phyloP scores from a whole-genome alignment of 2,329 filamentous ascomycete genomes.

The Colletotrichum sp. region DNA sequence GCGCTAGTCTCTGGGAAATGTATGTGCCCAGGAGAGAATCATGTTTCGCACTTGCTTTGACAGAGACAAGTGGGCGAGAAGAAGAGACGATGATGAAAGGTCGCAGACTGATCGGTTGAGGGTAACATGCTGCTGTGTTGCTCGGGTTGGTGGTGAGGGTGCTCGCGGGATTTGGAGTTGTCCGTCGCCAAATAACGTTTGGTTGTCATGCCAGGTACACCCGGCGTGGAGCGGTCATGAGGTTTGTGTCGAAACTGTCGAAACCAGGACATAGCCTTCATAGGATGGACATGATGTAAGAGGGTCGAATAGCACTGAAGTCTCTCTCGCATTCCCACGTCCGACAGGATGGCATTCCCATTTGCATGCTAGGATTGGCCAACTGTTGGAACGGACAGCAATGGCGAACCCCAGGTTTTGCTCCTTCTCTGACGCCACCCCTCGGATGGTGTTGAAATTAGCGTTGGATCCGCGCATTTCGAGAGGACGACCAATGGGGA shows the following conservation, averaged over 20 bases:
- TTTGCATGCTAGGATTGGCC: slow-evolving; percentile 2
- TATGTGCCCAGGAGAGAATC: background rate
- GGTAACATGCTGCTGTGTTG: background rate
- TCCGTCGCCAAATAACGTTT: slow-evolving; percentile 13
- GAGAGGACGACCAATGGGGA: background rate
- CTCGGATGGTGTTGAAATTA: slow-evolving; percentile 4
- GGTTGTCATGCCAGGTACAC: slow-evolving; percentile 10
- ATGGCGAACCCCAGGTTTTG: slow-evolving; percentile 6
- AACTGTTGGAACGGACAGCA: background rate
- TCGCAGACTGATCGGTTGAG: background rate
- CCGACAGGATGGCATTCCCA: background rate
- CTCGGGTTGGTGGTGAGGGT: background rate
- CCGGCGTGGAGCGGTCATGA: slow-evolving; percentile 10
- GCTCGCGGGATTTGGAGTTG: background rate
- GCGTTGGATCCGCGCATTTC: background rate
- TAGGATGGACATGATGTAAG: background rate
- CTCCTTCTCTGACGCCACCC: slow-evolving; percentile 8
- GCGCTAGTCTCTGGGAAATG: background rate
- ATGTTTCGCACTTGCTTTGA: background rate
- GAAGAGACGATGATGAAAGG: background rate
- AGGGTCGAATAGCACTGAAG: background rate
- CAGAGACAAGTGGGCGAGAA: background rate
- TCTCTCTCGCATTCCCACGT: background rate
- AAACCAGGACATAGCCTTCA: background rate
- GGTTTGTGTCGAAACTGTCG: slow-evolving; percentile 8